Base-by-base conservation (phyloP, 2,329 filamentous ascomycete species). In the Arthroderma sp. region DNA sequence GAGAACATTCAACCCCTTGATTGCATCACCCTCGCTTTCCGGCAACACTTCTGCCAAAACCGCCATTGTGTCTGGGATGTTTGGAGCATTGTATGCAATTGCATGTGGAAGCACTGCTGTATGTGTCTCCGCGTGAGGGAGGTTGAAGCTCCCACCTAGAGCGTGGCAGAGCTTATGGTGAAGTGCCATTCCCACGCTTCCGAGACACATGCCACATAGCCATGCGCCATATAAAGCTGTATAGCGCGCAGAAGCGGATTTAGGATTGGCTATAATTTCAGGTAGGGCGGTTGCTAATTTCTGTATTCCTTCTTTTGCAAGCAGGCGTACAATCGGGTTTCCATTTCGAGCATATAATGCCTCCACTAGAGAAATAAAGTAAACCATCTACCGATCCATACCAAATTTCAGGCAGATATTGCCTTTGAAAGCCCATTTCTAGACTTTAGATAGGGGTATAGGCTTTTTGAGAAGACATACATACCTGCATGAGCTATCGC, bases 81-180 rank as follows among this genome's bases (percentile, higher is more conserved):
- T 62, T 0, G 75, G 73, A 0, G 74, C 72, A 50, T 80, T 80
- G 55, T 80, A 82, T 2, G 77, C 73, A 2, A 81, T 60, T 0
- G 75, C 74, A 53, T 81, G 78, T 0, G 78, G 77, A 5, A 81
- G 63, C 1, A 81, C 69, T 30, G 76, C 72, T 0, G 77, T 77
- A 53, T 82, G 79, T 0, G 77, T 81, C 56, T 81, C 76, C 1
- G 78, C 75, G 48, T 83, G 78, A 0, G 78, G 76, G 5, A 83
- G 66, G 49, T 74, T 71, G 58, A 81, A 79, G 52, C 68, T 73
- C 5, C 78, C 79, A 27, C 78, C 78, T 1, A 81, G 64, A 0
- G 74, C 75, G 55, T 82, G 78, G 61, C 77, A 81, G 1, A 83
- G 69, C 56, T 82, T 83, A 60, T 82, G 78, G 55, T 82, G 79